phyloP scores from a whole-genome alignment of 2,329 filamentous ascomycete species.

The Colletotrichum orbiculare region DNA sequence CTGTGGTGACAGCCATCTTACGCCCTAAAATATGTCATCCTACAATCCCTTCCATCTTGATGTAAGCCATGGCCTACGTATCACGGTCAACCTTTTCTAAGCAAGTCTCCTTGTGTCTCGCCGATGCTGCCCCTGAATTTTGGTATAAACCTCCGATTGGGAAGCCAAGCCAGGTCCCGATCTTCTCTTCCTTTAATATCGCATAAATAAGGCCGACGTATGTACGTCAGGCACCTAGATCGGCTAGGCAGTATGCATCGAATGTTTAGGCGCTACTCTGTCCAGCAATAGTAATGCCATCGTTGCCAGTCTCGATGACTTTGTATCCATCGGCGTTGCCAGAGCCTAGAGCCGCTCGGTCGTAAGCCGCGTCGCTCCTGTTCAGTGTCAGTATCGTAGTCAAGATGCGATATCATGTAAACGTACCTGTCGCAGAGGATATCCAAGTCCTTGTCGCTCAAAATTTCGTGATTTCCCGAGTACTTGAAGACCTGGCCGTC shows the following conservation, averaged over 20 bases:
- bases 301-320: slow-evolving; percentile 80
- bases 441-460: slow-evolving; percentile 81
- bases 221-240: background rate
- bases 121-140: too few relatives aligned
- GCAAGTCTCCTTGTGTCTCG: too few relatives aligned
- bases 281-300: slow-evolving; percentile 54
- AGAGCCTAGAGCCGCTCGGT: slow-evolving; percentile 80
- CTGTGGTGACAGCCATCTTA: too few relatives aligned
- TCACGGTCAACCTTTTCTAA: too few relatives aligned
- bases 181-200: too few relatives aligned
- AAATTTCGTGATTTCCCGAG: slow-evolving; percentile 70
- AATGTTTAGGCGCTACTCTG: background rate
- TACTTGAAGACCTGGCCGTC: slow-evolving; percentile 76
- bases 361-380: slow-evolving; percentile 70
- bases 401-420: background rate
- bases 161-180: too few relatives aligned
- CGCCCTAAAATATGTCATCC: too few relatives aligned
- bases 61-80: too few relatives aligned
- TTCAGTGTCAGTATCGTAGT: slow-evolving; percentile 24
- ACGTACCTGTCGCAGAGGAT: slow-evolving; percentile 78
- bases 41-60: too few relatives aligned
- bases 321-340: slow-evolving; percentile 78
- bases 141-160: too few relatives aligned
- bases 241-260: background rate
- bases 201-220: too few relatives aligned